These are phyloP conservation scores for Eucalyptus leucophloia DNA, from an alignment of 345 rosid genomes.

Conservation along the genomic window DNA sequence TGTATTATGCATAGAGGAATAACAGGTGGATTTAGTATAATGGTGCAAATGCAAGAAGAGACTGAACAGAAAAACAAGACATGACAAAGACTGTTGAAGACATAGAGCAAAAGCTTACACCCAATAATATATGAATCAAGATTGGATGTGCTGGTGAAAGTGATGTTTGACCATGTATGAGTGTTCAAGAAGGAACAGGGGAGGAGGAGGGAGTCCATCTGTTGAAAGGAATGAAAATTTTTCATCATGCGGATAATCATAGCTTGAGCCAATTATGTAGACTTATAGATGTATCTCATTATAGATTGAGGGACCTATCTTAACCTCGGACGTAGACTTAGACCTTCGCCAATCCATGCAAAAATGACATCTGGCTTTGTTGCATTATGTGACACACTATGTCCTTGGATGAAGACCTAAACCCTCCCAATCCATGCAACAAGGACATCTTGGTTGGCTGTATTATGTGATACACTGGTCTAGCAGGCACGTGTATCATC, in stretches of 20 bases:
- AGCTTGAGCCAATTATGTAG: not conserved
- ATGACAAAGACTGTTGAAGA: not conserved
- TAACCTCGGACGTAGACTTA: not conserved
- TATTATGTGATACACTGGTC: not conserved
- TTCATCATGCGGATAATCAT: not conserved
- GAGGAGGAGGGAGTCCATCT: not conserved
- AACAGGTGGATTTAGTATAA: not conserved
- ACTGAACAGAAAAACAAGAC: not conserved
- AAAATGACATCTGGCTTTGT: not conserved
- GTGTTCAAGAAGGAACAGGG: not conserved
- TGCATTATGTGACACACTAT: not conserved
- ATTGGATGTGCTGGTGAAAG: not conserved
- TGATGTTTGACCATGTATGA: not conserved
- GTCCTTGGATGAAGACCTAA: not conserved
- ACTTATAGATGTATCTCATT: not conserved
- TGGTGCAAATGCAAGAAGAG: not conserved
- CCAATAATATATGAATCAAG: not conserved
- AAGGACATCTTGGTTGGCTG: not conserved
- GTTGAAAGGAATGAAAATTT: not conserved
- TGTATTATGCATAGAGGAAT: not conserved
- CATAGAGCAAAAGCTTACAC: not conserved
- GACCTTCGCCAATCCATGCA: not conserved
- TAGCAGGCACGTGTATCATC: not conserved
- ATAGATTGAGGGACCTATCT: not conserved
- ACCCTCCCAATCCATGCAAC: not conserved